Conservation (phyloP, 352 stramenopile genomes). For the Globisporangium camurandrum region DNA sequence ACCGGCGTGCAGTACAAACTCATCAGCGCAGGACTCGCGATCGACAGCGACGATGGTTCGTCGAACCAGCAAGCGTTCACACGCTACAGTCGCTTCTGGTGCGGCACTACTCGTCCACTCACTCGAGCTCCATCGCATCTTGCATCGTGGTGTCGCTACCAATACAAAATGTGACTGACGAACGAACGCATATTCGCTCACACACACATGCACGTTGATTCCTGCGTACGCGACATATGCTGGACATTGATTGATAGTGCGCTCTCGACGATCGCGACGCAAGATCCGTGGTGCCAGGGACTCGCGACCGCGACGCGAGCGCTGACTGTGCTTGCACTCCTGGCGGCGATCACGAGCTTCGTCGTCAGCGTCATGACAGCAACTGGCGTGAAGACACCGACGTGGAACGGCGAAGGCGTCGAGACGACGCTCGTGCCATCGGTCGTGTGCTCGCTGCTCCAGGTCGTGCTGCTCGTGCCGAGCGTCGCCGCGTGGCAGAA, state of each 20-base stretch:
- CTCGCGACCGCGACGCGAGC: constrained; percentile 34
- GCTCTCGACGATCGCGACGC: constrained; percentile 23
- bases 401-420: constrained; percentile 64
- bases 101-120: too few species aligned
- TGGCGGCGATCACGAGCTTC: constrained; percentile 51
- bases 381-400: constrained; percentile 53
- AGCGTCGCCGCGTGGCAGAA: constrained; percentile 51
- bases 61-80: constrained; percentile 16
- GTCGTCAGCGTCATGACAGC: constrained; percentile 40
- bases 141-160: too few species aligned
- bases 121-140: too few species aligned
- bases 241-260: constrained; percentile 12
- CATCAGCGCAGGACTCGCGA: constrained; percentile 53
- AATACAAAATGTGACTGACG: too few species aligned
- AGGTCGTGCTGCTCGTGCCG: constrained; percentile 29
- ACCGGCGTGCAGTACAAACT: constrained; percentile 76
- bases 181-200: too few species aligned
- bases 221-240: neutral
- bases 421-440: constrained; percentile 46
- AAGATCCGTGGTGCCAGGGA: constrained; percentile 61
- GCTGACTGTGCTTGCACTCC: constrained; percentile 43
- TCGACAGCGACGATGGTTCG: constrained; percentile 24
- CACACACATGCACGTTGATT: neutral
- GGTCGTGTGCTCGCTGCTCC: constrained; percentile 42
- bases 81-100: constrained; percentile 36